Evolutionary conservation across 352 stramenopile species (phyloP).

Genomic region (Globisporangium nagaii): DNA sequence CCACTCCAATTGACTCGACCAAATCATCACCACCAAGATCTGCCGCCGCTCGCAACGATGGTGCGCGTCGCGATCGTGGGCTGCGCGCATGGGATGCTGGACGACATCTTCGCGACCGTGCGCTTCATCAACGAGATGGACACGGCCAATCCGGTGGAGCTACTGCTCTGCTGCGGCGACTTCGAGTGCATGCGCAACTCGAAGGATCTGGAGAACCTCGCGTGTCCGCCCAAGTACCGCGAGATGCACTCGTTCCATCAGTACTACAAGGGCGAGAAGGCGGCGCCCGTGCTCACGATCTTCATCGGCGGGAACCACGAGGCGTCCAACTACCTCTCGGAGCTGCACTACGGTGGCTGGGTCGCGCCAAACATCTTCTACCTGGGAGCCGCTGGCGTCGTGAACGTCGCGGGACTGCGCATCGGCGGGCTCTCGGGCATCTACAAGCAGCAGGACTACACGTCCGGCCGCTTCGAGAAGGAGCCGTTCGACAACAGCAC

Average conservation of each 20-base stretch:
- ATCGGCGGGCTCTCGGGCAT: slow-evolving; percentile 94
- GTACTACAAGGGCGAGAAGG: slow-evolving; percentile 88
- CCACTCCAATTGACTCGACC: too few relatives aligned
- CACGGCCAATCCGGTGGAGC: slow-evolving; percentile 76
- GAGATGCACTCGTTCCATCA: slow-evolving; percentile 78
- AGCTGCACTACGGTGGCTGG: slow-evolving; percentile 94
- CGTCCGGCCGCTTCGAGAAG: slow-evolving; percentile 62
- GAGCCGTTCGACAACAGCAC: slow-evolving; percentile 70
- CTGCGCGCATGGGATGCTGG: slow-evolving; percentile 97
- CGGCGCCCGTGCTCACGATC: slow-evolving; percentile 88
- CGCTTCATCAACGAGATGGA: slow-evolving; percentile 88
- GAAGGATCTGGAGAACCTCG: slow-evolving; percentile 92
- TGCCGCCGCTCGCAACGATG: background rate
- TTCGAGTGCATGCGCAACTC: slow-evolving; percentile 97
- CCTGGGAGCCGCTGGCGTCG: slow-evolving; percentile 83
- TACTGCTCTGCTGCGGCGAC: slow-evolving; percentile 98
- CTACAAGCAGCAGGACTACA: slow-evolving; percentile 83
- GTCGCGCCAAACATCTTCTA: slow-evolving; percentile 97
- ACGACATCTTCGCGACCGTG: slow-evolving; percentile 96
- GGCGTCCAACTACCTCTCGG: slow-evolving; percentile 89
- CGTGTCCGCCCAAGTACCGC: slow-evolving; percentile 91
- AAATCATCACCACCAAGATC: background rate
- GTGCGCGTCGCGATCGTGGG: slow-evolving; percentile 93
- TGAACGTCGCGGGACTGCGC: slow-evolving; percentile 77
- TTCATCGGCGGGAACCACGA: slow-evolving; percentile 97